Evolutionary conservation across 2,329 filamentous ascomycete species (phyloP).

Genomic region (Hypoxylon sp.): DNA sequence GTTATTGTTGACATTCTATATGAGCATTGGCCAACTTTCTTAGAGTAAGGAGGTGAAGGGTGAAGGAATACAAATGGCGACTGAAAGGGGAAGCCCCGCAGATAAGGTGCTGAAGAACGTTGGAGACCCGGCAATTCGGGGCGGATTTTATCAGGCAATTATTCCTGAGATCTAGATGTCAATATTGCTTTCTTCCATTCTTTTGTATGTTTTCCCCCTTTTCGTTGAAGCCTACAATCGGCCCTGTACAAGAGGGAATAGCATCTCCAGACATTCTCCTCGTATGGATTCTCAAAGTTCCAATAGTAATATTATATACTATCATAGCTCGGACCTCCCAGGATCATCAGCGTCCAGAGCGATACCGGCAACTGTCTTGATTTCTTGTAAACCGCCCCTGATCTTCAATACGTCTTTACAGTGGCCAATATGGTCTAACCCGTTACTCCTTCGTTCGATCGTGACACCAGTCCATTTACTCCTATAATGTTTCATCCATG

Average conservation of each 20-base stretch:
- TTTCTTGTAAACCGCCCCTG: background rate
- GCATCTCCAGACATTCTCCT: background rate
- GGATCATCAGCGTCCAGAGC: background rate
- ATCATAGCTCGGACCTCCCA: background rate
- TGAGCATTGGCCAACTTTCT: background rate
- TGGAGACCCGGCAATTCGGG: too few species aligned
- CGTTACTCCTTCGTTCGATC: background rate
- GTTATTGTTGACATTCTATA: slow-evolving; percentile 9
- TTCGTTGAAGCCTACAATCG: background rate
- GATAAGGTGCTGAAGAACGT: background rate
- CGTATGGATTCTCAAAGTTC: background rate
- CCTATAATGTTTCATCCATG: background rate
- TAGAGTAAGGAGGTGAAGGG: background rate
- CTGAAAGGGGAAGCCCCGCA: slow-evolving; percentile 5
- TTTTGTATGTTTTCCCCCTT: background rate
- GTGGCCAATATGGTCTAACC: background rate
- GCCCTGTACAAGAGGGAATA: background rate
- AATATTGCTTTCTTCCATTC: too few species aligned
- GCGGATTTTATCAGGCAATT: too few species aligned
- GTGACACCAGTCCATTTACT: background rate
- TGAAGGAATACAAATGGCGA: background rate
- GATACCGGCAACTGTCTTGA: slow-evolving; percentile 3
- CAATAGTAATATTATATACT: background rate
- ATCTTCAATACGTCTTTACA: background rate
- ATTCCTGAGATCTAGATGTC: too few species aligned